Percentiles rank a stretch among this genome's conserved stretches.
These are phyloP conservation scores for Rhizopogon vinicolor DNA, from an alignment of 768 basidiomycete genomes.

Conservation along the genomic window DNA sequence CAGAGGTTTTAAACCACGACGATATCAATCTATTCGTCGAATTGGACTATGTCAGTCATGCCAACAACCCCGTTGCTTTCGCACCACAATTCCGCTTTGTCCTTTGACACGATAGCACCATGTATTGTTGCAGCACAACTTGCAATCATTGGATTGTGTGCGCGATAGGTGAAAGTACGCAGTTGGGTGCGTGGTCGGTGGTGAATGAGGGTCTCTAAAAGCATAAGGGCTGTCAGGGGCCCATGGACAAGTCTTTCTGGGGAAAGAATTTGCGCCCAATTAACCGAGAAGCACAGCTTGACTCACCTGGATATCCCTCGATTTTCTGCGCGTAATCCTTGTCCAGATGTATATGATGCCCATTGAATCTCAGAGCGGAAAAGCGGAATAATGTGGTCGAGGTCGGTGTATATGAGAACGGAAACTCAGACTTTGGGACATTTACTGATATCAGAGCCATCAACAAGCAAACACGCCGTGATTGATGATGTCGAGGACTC, in stretches of 20 bases:
- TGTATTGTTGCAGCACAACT: conserved; percentile 43
- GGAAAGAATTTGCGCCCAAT: conserved; percentile 1
- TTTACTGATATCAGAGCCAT: conserved; percentile 34
- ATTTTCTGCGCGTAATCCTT: conserved; percentile 59
- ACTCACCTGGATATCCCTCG: conserved; percentile 69
- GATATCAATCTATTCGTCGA: neutral
- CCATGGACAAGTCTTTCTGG: conserved; percentile 83
- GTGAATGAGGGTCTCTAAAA: conserved; percentile 57
- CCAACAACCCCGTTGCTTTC: conserved; percentile 56
- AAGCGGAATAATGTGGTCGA: conserved; percentile 78
- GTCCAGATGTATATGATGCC: conserved; percentile 81
- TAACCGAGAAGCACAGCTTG: neutral
- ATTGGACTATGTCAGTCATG: conserved; percentile 53
- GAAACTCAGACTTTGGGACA: conserved; percentile 52
- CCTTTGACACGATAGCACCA: conserved; percentile 37
- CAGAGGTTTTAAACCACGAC: neutral
- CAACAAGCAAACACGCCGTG: neutral
- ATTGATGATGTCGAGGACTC: neutral
- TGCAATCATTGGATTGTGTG: conserved; percentile 59
- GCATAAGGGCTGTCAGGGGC: conserved; percentile 75
- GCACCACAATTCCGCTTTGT: conserved; percentile 50
- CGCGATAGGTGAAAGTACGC: conserved; percentile 61
- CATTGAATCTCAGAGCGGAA: conserved; percentile 84
- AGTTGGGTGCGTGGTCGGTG: conserved; percentile 45
- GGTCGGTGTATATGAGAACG: conserved; percentile 63